Evolutionary conservation across 2,329 filamentous ascomycete genomes (phyloP), one percentile per base, ranked within the genome.

Genomic region (Fusarium sororula): DNA sequence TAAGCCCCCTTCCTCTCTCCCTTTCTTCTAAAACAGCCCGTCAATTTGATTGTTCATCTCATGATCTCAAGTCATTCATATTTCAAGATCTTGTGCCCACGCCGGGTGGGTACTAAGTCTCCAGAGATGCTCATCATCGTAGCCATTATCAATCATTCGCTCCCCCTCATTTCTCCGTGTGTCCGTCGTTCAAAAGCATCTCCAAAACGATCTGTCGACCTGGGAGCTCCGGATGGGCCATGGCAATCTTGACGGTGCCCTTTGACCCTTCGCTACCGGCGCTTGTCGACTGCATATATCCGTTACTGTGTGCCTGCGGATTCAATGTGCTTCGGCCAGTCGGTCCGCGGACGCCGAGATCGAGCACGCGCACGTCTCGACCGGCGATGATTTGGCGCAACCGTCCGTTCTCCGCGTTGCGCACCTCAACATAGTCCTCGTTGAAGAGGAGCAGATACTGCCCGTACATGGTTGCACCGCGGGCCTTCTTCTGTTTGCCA

Each of bases 321-420:
- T 79, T 79, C 17, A 80, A 69, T 3, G 84, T 84, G 41, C 84
- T 84, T 59, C 83, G 84, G 32, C 89, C 89, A 22, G 89, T 88
- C 44, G 90, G 87, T 14, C 91, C 88, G 65, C 91, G 84, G 75
- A 92, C 88, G 12, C 94, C 95, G 79, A 97, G 95, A 81, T 99
- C 97, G 15, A 99, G 87, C 77, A 95, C 94, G 73, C 93, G 92
- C 55, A 99, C 94, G 79, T 98, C 95, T 71, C 94, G 88, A 0
- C 96, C 96, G 0, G 95, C 92, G 76, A 99, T 97, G 66, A 99
- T 96, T 84, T 99, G 96, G 77, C 96, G 90, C 72, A 99, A 83
- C 26, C 97, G 90, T 1, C 96, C 96, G 79, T 98, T 98, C 85
- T 98, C 94, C 24, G 96, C 96, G 78, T 99, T 98, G 62, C 96